Percentiles rank a stretch among this genome's conserved stretches.
Conservation (phyloP, 345 rosid genomes). For the Viola odorata region DNA sequence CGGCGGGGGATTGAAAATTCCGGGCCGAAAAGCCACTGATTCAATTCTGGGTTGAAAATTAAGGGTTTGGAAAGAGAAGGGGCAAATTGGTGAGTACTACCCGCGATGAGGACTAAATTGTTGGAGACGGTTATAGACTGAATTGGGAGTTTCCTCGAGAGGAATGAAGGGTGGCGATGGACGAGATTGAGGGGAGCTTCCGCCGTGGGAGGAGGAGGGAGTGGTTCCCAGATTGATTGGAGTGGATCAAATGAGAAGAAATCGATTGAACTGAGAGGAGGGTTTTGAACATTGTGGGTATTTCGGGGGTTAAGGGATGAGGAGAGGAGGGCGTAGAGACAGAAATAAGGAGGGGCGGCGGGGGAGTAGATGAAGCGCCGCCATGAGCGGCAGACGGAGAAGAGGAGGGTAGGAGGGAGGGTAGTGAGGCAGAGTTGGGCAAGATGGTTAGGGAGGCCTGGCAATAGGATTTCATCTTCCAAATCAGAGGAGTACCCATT, state of each 20-base stretch:
- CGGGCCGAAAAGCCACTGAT: too few relatives aligned
- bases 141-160: constrained; percentile 36
- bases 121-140: constrained; percentile 41
- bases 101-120: constrained; percentile 39
- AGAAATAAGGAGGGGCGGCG: constrained; percentile 37
- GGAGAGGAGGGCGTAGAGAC: constrained; percentile 39
- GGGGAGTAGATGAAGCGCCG: constrained; percentile 49
- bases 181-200: constrained; percentile 33
- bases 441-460: constrained; percentile 51
- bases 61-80: too few relatives aligned
- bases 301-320: background rate
- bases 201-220: constrained; percentile 33
- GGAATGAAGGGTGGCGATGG: constrained; percentile 43
- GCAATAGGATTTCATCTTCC: constrained; percentile 12
- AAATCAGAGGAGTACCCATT: background rate
- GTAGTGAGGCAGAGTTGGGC: constrained; percentile 37
- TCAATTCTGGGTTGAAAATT: too few relatives aligned
- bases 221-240: constrained; percentile 35
- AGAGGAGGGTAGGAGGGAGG: constrained; percentile 31
- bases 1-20: too few relatives aligned
- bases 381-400: constrained; percentile 50
- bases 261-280: constrained; percentile 17
- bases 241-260: constrained; percentile 39
- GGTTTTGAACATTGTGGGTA: background rate
- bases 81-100: constrained; percentile 8